A percentile compares a stretch with the other conserved stretches of the same genome.
These are phyloP conservation scores for Talaromyces proteolyticus DNA, from an alignment of 495 filamentous ascomycete species.

Conservation along the genomic window DNA sequence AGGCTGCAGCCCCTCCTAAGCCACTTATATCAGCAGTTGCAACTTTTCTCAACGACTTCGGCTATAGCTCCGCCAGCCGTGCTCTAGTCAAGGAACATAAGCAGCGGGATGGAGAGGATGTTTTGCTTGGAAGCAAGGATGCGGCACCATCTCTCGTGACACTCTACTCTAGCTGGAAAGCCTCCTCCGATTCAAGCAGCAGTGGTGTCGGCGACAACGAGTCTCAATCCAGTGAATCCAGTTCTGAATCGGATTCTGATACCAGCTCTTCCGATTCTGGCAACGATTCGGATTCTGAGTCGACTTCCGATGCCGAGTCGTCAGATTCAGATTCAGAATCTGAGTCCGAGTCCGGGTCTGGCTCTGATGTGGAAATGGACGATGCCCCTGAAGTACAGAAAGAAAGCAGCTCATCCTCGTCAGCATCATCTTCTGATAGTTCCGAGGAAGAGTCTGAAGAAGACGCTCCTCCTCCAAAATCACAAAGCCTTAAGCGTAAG, in stretches of 20 bases:
- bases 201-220: slow-evolving; percentile 31
- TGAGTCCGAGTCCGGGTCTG: slow-evolving; percentile 14
- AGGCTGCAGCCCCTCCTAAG: slow-evolving; percentile 38
- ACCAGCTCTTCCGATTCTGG: neutral
- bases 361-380: slow-evolving; percentile 55
- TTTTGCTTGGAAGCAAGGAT: slow-evolving; percentile 11
- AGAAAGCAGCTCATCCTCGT: slow-evolving; percentile 31
- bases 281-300: neutral
- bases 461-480: slow-evolving; percentile 25
- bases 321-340: slow-evolving; percentile 1
- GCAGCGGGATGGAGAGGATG: slow-evolving; percentile 28
- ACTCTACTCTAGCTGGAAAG: slow-evolving; percentile 42
- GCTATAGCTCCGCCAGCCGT: slow-evolving; percentile 51
- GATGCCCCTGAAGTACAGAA: slow-evolving; percentile 37
- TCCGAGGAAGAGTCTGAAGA: slow-evolving; percentile 57
- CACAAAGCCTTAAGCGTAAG: slow-evolving; percentile 56
- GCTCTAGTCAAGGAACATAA: slow-evolving; percentile 54
- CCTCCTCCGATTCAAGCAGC: slow-evolving; percentile 8
- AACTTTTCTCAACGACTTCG: slow-evolving; percentile 59
- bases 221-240: slow-evolving; percentile 17
- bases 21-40: slow-evolving; percentile 62
- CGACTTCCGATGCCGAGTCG: neutral
- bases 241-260: neutral
- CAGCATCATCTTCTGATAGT: slow-evolving; percentile 40
- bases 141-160: slow-evolving; percentile 32